Percentiles rank a stretch among this genome's conserved stretches.
These are phyloP conservation scores for Torulaspora delbrueckii DNA, from an alignment of 805 yeast species.

Conservation along the genomic window DNA sequence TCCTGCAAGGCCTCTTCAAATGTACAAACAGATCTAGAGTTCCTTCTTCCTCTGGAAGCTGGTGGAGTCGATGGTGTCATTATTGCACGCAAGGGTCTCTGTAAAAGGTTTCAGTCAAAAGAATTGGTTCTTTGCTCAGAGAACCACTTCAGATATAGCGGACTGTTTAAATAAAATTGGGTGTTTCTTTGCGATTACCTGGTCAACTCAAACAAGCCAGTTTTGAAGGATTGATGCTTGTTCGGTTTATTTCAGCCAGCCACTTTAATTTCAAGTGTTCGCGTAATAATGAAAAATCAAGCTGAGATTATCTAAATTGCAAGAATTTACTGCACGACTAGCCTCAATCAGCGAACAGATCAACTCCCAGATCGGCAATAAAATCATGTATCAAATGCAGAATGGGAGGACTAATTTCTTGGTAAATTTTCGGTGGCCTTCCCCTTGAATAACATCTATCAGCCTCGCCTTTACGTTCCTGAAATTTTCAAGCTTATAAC, in stretches of 20 bases:
- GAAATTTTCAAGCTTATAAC: constrained; percentile 2
- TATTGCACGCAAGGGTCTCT: background rate
- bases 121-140: no score
- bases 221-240: constrained; percentile 5
- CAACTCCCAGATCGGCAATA: background rate
- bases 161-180: background rate
- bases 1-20: constrained; percentile 6
- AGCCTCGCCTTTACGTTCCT: background rate
- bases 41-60: constrained; percentile 21
- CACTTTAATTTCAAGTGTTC: constrained; percentile 1
- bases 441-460: background rate
- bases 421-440: background rate
- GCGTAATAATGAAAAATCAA: background rate
- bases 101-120: no score
- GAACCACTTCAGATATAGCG: no score
- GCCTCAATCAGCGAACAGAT: background rate
- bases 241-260: constrained; percentile 3
- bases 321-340: background rate
- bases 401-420: background rate
- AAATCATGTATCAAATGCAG: background rate
- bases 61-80: constrained; percentile 36
- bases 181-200: background rate
- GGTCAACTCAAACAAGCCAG: background rate
- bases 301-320: background rate
- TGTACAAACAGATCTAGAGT: background rate